These are phyloP conservation scores for Agrocybe praecox DNA, from an alignment of 768 basidiomycete species.

Conservation along the genomic window DNA sequence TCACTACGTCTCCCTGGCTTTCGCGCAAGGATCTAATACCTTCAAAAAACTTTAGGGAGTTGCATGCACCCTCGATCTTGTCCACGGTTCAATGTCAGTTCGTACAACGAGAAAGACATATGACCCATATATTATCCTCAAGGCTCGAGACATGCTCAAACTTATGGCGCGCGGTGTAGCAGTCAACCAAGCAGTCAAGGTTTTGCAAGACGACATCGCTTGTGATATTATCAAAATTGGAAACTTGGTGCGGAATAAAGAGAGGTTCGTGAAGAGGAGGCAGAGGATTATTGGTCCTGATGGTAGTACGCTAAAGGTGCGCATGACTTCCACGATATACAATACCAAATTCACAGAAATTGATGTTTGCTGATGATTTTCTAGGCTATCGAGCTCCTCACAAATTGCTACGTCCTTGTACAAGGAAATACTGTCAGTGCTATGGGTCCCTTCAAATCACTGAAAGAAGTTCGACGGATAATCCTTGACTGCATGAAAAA, in stretches of 20 bases:
- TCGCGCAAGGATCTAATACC: neutral
- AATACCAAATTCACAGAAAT: too few relatives aligned
- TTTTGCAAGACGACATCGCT: slow-evolving; percentile 85
- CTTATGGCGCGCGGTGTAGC: slow-evolving; percentile 92
- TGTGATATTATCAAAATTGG: slow-evolving; percentile 99
- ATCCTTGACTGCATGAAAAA: slow-evolving; percentile 99
- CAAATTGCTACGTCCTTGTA: slow-evolving; percentile 95
- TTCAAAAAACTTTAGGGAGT: slow-evolving; percentile 60
- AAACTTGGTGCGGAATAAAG: slow-evolving; percentile 91
- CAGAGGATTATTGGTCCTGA: slow-evolving; percentile 98
- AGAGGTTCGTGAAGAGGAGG: slow-evolving; percentile 92
- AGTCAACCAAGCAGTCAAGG: slow-evolving; percentile 82
- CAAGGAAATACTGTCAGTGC: slow-evolving; percentile 98
- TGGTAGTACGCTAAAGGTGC: slow-evolving; percentile 94
- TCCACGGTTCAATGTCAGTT: slow-evolving; percentile 98
- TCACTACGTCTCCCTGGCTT: neutral
- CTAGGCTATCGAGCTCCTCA: slow-evolving; percentile 95
- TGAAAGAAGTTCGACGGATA: slow-evolving; percentile 96
- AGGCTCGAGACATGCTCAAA: slow-evolving; percentile 95
- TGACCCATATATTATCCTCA: slow-evolving; percentile 95
- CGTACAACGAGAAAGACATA: slow-evolving; percentile 95
- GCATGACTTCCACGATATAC: slow-evolving; percentile 13
- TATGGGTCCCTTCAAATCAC: slow-evolving; percentile 93
- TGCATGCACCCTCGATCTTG: slow-evolving; percentile 88
- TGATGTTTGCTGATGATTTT: neutral